Evolutionary conservation across 2,329 filamentous ascomycete genomes (phyloP).

Genomic region (Paramyrothecium sp.): DNA sequence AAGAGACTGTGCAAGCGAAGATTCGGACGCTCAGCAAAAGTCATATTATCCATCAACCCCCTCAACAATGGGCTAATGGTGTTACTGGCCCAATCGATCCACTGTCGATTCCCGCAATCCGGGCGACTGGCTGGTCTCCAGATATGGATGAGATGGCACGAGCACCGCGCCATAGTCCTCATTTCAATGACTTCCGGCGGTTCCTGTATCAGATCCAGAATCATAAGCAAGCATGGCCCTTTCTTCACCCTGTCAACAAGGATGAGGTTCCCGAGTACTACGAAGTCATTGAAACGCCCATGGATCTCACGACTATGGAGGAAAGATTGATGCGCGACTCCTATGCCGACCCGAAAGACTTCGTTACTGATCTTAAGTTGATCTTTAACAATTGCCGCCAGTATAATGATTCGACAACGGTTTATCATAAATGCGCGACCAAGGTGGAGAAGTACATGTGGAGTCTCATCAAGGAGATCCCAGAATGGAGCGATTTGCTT

Average conservation of each 20-base stretch:
- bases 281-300: slow-evolving; percentile 74
- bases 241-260: slow-evolving; percentile 70
- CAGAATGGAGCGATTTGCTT: slow-evolving; percentile 56
- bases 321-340: slow-evolving; percentile 70
- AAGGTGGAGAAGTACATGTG: slow-evolving; percentile 72
- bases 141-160: slow-evolving; percentile 84
- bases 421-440: slow-evolving; percentile 73
- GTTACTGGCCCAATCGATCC: slow-evolving; percentile 59
- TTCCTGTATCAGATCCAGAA: slow-evolving; percentile 74
- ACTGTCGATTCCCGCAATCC: slow-evolving; percentile 76
- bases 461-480: slow-evolving; percentile 66
- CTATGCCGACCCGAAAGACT: slow-evolving; percentile 70
- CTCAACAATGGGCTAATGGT: slow-evolving; percentile 66
- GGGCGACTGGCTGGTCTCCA: slow-evolving; percentile 80
- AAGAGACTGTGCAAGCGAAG: slow-evolving; percentile 85
- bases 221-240: slow-evolving; percentile 71
- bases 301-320: slow-evolving; percentile 76
- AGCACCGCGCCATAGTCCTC: slow-evolving; percentile 71
- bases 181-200: slow-evolving; percentile 71
- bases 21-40: slow-evolving; percentile 76
- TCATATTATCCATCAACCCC: slow-evolving; percentile 66
- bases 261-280: slow-evolving; percentile 79
- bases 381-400: slow-evolving; percentile 72
- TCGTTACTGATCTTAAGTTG: slow-evolving; percentile 67
- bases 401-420: slow-evolving; percentile 74